phyloP scores from a whole-genome alignment of 2,329 filamentous ascomycete genomes.

The Thelonectria olida region DNA sequence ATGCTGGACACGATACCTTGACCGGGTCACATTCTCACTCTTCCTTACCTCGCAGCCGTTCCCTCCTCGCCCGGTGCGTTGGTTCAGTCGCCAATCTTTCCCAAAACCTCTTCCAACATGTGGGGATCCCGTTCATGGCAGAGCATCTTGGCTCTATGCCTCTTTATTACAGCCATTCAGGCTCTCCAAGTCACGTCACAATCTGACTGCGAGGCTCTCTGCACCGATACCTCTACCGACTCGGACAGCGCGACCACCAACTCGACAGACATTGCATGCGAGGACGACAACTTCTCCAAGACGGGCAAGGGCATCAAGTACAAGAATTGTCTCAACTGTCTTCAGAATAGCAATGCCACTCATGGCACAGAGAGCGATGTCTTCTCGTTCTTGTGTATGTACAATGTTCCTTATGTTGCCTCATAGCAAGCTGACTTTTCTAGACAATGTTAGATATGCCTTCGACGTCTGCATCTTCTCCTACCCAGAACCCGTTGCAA shows the following conservation, averaged over 20 bases:
- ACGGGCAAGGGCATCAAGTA: conserved; percentile 53
- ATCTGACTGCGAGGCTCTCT: conserved; percentile 60
- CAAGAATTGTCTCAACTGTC: conserved; percentile 56
- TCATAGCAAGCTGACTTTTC: background rate
- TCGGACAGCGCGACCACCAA: conserved; percentile 48
- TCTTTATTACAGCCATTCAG: conserved; percentile 2
- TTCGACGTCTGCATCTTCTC: conserved; percentile 58
- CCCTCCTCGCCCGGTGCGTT: background rate
- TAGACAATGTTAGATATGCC: conserved; percentile 61
- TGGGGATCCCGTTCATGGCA: background rate
- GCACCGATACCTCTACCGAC: conserved; percentile 49
- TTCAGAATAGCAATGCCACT: conserved; percentile 55
- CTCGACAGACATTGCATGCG: conserved; percentile 57
- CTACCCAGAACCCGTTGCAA: conserved; percentile 42
- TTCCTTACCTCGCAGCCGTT: background rate
- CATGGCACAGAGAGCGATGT: conserved; percentile 52
- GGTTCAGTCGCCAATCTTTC: background rate
- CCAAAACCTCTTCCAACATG: conserved; percentile 11
- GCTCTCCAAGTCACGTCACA: conserved; percentile 60
- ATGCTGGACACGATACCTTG: conserved; percentile 18
- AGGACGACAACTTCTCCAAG: conserved; percentile 51
- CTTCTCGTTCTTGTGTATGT: conserved; percentile 59
- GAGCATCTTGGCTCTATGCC: conserved; percentile 6
- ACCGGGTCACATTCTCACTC: conserved; percentile 5
- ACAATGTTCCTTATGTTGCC: background rate